Evolutionary conservation across 139 green algal genomes (phyloP), one percentile per base, ranked within the genome.

Genomic region (Desmodesmus armatus): DNA sequence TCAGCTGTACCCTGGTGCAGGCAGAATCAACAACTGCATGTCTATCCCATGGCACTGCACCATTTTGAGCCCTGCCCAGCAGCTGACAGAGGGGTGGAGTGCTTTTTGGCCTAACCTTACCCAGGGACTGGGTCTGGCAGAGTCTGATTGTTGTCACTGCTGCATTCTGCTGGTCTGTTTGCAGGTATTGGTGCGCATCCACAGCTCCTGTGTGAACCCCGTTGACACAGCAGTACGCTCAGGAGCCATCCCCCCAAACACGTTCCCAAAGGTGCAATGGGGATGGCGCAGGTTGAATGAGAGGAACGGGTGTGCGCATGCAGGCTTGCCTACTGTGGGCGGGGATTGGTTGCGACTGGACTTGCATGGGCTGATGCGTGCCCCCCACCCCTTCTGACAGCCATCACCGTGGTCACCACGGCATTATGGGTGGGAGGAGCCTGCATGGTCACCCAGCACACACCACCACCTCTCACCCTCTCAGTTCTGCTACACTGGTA

Each of bases 121-220:
- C n/a, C n/a, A n/a, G n/a, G n/a, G n/a, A n/a, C n/a, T n/a, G n/a
- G n/a, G n/a, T n/a, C n/a, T n/a, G n/a, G n/a, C n/a, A n/a, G n/a
- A n/a, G n/a, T n/a, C n/a, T n/a, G n/a, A n/a, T n/a, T n/a, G n/a
- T n/a, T n/a, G n/a, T 69, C 60, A 69, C 17, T 69, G 33, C 60
- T 37, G 60, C 60, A 27, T n/a, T 78, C 29, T 60, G 71, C 31
- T 66, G 58, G 27, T 37, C 3, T 1, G n/a, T 9, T 13, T 40
- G 29, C 73, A 80, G 49, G 73, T 80, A 1, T 19, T 80, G 25
- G 73, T 80, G 44, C 29, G 39, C 19, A 15, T 80, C 19, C 55
- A 67, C 55, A 80, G 73, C 47, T 63, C 47, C 21, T 49, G 44
- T 49, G 73, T 80, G 29, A 80, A 80, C 33, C 73, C 49, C 19